Evolutionary conservation across 2,329 filamentous ascomycete genomes (phyloP).

Genomic region (Colletotrichum godetiae): DNA sequence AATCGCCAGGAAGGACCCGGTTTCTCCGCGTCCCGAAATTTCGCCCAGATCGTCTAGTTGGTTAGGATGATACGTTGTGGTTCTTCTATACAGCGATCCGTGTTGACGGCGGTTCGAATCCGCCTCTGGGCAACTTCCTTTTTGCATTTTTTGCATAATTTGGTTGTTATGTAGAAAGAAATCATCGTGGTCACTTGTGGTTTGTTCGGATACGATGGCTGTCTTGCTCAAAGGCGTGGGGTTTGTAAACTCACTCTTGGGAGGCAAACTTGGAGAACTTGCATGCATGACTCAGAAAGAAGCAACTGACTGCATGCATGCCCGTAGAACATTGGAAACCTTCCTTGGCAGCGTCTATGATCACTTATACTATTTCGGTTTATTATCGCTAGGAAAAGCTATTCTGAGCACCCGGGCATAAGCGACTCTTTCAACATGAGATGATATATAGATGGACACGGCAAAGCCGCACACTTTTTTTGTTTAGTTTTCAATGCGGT

Average conservation of each 20-base stretch:
- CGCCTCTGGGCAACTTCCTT: conserved; percentile 29
- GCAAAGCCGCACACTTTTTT: not conserved
- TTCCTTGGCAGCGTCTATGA: not conserved
- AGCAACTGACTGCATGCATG: not conserved
- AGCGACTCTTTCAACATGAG: not conserved
- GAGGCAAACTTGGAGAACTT: no score
- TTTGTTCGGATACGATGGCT: no score
- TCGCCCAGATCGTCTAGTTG: conserved; percentile 36
- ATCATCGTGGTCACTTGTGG: not conserved
- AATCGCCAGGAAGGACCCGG: not conserved
- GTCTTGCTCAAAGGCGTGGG: no score
- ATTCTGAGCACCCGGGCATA: not conserved
- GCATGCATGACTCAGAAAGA: not conserved
- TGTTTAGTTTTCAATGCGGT: not conserved
- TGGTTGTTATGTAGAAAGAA: not conserved
- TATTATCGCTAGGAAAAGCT: no score
- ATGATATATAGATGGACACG: not conserved
- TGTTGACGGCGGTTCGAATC: conserved; percentile 37
- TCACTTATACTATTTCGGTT: not conserved
- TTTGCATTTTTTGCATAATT: not conserved
- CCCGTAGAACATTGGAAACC: not conserved
- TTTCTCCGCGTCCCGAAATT: not conserved
- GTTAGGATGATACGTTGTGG: conserved; percentile 37
- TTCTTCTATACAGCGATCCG: conserved; percentile 31
- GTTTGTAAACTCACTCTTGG: no score